Percentiles rank a stretch among this genome's conserved stretches.
Evolutionary conservation across 2,329 filamentous ascomycete species (phyloP).

Genomic region (Pseudocercospora crystallina): DNA sequence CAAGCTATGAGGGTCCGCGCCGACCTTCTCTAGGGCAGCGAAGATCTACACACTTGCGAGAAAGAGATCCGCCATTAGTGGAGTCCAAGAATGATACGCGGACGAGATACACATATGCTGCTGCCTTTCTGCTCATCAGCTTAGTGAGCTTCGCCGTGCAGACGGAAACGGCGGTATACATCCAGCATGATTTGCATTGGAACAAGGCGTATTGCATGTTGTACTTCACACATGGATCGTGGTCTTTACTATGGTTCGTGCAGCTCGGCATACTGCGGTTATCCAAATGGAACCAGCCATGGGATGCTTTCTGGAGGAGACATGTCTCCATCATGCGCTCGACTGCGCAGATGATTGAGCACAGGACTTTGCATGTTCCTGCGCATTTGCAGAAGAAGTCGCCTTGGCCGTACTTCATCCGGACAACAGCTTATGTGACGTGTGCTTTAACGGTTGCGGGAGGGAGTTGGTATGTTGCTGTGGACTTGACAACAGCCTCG

Average conservation of each 20-base stretch:
- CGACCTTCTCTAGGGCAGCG: constrained; percentile 49
- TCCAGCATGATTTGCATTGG: constrained; percentile 90
- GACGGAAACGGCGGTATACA: constrained; percentile 93
- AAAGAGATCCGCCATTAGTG: constrained; percentile 68
- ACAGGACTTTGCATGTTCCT: constrained; percentile 68
- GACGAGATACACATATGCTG: constrained; percentile 84
- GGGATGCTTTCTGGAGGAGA: constrained; percentile 80
- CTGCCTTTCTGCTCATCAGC: constrained; percentile 77
- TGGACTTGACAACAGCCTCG: constrained; percentile 86
- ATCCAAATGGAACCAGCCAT: constrained; percentile 75
- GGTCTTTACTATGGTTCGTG: constrained; percentile 82
- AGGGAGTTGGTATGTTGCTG: constrained; percentile 91
- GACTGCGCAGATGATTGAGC: constrained; percentile 82
- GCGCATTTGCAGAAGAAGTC: constrained; percentile 46
- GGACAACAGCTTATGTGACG: constrained; percentile 79
- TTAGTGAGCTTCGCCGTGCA: constrained; percentile 88
- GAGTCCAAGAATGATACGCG: constrained; percentile 63
- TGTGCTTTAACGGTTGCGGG: constrained; percentile 85
- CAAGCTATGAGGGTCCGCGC: constrained; percentile 40
- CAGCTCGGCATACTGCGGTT: constrained; percentile 79
- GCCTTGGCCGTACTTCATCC: constrained; percentile 71
- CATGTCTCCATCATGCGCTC: constrained; percentile 63
- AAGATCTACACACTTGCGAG: constrained; percentile 68
- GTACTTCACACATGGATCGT: constrained; percentile 92
- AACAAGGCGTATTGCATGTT: constrained; percentile 99